Evolutionary conservation across 2,329 filamentous ascomycete species (phyloP).

Genomic region (Paraphoma chrysanthemicola): DNA sequence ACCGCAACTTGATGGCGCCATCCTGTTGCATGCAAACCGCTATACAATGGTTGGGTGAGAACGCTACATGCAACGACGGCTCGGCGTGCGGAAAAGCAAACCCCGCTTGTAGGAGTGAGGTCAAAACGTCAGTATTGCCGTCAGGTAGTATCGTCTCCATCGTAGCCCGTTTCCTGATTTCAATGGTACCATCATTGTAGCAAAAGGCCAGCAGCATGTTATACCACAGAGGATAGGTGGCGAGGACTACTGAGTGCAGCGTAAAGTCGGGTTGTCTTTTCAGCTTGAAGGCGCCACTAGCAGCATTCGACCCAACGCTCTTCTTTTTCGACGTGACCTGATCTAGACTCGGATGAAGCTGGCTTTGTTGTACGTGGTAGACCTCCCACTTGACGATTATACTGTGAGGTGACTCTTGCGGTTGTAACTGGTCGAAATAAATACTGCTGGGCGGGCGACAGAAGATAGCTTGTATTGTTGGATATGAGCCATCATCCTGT

Average conservation of each 20-base stretch:
- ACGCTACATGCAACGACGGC: constrained; percentile 58
- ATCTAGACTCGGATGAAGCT: constrained; percentile 77
- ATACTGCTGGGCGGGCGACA: constrained; percentile 60
- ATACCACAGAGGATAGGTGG: constrained; percentile 71
- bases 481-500: constrained; percentile 63
- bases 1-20: constrained; percentile 50
- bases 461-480: constrained; percentile 76
- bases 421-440: constrained; percentile 57
- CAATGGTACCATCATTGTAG: constrained; percentile 80
- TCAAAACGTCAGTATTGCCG: constrained; percentile 69
- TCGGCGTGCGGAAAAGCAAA: constrained; percentile 74
- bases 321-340: constrained; percentile 73
- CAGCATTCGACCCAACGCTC: constrained; percentile 50
- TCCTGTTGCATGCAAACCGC: constrained; percentile 54
- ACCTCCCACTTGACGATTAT: constrained; percentile 85
- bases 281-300: constrained; percentile 47
- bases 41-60: constrained; percentile 58
- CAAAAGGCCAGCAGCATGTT: constrained; percentile 75
- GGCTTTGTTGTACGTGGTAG: constrained; percentile 65
- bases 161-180: constrained; percentile 78
- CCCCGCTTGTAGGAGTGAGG: constrained; percentile 76
- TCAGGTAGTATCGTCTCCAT: constrained; percentile 73
- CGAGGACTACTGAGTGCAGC: constrained; percentile 74
- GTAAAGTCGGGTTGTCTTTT: constrained; percentile 70
- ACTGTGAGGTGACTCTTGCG: constrained; percentile 71